Percentiles rank a stretch among this genome's conserved stretches.
phyloP scores from a whole-genome alignment of 306 rosid species.

The Sindora glabra region DNA sequence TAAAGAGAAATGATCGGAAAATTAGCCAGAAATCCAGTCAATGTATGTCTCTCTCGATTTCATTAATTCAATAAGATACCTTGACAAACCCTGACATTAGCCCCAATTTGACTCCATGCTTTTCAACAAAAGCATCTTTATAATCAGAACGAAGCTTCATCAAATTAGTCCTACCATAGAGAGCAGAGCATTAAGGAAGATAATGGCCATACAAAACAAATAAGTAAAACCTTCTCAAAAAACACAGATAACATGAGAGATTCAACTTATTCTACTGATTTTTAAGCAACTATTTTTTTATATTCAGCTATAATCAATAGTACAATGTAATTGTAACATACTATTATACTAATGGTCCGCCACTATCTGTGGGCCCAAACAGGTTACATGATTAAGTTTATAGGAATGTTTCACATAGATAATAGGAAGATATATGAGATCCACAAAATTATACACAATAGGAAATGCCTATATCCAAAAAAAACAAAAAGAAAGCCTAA shows the following conservation, averaged over 20 bases:
- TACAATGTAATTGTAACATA: no score
- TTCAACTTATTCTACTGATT: not conserved
- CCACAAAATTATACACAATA: not conserved
- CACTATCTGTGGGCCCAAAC: no score
- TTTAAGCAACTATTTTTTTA: not conserved
- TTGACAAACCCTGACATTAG: conserved; percentile 81
- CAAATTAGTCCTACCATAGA: conserved; percentile 63
- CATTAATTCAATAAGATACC: conserved; percentile 32
- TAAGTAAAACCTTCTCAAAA: not conserved
- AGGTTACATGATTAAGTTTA: not conserved
- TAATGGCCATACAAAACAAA: not conserved
- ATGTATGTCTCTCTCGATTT: not conserved
- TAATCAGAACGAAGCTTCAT: conserved; percentile 88
- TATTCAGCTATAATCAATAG: no score
- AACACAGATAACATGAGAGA: not conserved
- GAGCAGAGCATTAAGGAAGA: conserved; percentile 25
- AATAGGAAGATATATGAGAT: not conserved
- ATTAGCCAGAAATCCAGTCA: not conserved
- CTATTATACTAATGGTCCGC: no score
- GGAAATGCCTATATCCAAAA: not conserved
- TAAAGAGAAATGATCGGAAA: not conserved
- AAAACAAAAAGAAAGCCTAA: not conserved
- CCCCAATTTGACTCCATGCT: conserved; percentile 81
- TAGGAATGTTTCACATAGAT: not conserved
- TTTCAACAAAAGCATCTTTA: conserved; percentile 82